Conservation (phyloP, 495 filamentous ascomycete genomes). For the Emericellopsis terricola region DNA sequence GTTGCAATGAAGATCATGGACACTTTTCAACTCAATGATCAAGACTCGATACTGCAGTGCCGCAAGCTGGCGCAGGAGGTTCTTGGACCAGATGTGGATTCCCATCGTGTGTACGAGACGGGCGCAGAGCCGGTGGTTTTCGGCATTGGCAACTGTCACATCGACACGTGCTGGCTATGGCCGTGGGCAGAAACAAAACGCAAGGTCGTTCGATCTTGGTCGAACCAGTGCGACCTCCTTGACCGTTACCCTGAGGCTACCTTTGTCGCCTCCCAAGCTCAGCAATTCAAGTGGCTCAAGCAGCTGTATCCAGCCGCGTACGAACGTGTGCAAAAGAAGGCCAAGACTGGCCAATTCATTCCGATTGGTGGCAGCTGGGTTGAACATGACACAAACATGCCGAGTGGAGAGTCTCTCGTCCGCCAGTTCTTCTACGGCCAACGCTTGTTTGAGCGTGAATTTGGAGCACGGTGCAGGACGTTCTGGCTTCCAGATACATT, state of each 20-base stretch:
- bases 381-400: conserved; percentile 95
- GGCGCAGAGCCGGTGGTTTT: conserved; percentile 59
- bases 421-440: conserved; percentile 94
- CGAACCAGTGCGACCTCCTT: conserved; percentile 84
- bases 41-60: conserved; percentile 57
- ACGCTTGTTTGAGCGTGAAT: conserved; percentile 82
- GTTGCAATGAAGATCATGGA: conserved; percentile 79
- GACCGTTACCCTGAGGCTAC: conserved; percentile 88
- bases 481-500: conserved; percentile 99
- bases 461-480: conserved; percentile 72
- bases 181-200: conserved; percentile 97
- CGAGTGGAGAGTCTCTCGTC: conserved; percentile 82
- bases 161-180: conserved; percentile 97
- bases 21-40: conserved; percentile 61
- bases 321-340: conserved; percentile 76
- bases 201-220: conserved; percentile 92
- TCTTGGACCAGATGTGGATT: conserved; percentile 64
- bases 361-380: conserved; percentile 97
- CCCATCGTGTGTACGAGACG: conserved; percentile 64
- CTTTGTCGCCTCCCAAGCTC: conserved; percentile 81
- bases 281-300: conserved; percentile 97
- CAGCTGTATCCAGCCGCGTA: conserved; percentile 72
- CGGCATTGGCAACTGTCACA: conserved; percentile 90
- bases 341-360: conserved; percentile 80
- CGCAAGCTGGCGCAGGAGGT: conserved; percentile 71